These are phyloP conservation scores for Chlorella sorokiniana DNA, from an alignment of 139 green algal genomes.

Conservation along the genomic window DNA sequence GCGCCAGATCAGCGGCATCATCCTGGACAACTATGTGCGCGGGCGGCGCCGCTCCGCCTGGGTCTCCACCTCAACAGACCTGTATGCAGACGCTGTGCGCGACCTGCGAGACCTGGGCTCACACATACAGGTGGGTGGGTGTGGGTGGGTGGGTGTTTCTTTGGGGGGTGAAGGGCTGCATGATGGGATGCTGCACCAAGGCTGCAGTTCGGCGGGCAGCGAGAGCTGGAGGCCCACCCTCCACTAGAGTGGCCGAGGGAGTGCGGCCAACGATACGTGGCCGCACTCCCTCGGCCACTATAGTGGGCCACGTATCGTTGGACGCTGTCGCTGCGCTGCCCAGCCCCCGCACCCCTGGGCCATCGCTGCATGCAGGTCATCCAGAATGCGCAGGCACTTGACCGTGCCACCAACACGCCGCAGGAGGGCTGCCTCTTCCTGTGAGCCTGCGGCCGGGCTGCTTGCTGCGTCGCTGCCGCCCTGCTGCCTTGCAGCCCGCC, in stretches of 20 bases:
- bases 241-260: too few relatives aligned
- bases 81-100: conserved; percentile 68
- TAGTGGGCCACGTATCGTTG: too few relatives aligned
- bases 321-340: too few relatives aligned
- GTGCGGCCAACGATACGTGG: too few relatives aligned
- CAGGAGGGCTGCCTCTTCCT: conserved; percentile 86
- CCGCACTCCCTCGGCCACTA: too few relatives aligned
- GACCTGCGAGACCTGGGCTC: conserved; percentile 71
- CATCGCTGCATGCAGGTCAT: conserved; percentile 22
- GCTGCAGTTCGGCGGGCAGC: too few relatives aligned
- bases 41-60: conserved; percentile 70
- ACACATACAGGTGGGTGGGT: conserved; percentile 48
- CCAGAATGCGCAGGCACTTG: conserved; percentile 65
- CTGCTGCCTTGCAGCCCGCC: not conserved
- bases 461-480: not conserved
- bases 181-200: too few relatives aligned
- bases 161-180: not conserved
- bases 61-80: conserved; percentile 75
- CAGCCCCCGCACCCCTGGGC: too few relatives aligned
- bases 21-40: conserved; percentile 85
- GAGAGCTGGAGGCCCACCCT: too few relatives aligned
- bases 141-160: not conserved
- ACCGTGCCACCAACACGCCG: conserved; percentile 77
- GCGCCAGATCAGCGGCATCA: conserved; percentile 75
- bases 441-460: conserved; percentile 38